These are phyloP conservation scores for Hypoxylon trugodes DNA, from an alignment of 495 filamentous ascomycete species.

Conservation along the genomic window DNA sequence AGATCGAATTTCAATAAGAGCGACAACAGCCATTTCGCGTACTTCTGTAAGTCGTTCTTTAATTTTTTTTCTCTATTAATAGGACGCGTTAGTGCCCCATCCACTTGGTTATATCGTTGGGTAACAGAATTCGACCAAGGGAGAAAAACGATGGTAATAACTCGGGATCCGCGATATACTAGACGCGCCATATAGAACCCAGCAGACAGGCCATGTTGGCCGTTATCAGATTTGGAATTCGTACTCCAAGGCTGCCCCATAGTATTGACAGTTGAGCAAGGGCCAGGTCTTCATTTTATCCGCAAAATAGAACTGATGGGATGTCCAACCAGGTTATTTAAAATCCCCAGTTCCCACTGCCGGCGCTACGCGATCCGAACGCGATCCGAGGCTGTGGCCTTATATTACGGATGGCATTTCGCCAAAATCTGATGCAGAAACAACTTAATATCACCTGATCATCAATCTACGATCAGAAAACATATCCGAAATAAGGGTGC, in stretches of 20 bases:
- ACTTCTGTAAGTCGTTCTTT: no score
- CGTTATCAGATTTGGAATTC: constrained; percentile 28
- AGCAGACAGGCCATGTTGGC: neutral
- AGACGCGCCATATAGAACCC: neutral
- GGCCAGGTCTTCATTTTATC: constrained; percentile 15
- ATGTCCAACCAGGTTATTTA: constrained; percentile 17
- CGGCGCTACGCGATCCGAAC: constrained; percentile 7
- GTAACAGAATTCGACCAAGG: constrained; percentile 2
- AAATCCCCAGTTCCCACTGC: constrained; percentile 22
- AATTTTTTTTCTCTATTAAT: neutral
- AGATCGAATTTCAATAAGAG: no score
- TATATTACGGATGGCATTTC: constrained; percentile 13
- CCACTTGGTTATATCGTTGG: constrained; percentile 45
- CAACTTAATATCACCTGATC: constrained; percentile 18
- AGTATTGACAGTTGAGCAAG: constrained; percentile 5
- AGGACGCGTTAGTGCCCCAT: constrained; percentile 22
- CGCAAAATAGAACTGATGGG: constrained; percentile 6
- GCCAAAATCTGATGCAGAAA: constrained; percentile 8
- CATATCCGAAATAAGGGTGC: neutral
- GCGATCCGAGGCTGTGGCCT: neutral
- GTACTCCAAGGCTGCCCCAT: neutral
- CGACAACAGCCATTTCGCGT: no score
- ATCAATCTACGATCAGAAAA: constrained; percentile 1
- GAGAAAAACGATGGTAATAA: neutral
- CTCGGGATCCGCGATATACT: neutral